A percentile compares a stretch with the other conserved stretches of the same genome.
Evolutionary conservation across 768 basidiomycete species (phyloP).

Genomic region (Agrocybe pediades): DNA sequence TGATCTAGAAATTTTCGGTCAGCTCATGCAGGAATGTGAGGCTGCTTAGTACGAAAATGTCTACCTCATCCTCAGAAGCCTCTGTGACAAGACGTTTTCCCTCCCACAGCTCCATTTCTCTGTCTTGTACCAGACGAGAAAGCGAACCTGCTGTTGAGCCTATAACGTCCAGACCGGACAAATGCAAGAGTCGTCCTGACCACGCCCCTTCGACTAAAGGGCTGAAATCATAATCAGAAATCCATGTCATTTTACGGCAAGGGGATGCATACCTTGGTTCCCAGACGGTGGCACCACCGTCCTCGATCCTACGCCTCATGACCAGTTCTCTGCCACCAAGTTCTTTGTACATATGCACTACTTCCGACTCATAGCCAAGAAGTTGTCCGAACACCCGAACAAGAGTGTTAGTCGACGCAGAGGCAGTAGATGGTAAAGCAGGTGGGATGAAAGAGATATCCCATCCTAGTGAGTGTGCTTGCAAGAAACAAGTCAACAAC

Average conservation of each 20-base stretch:
- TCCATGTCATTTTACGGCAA: not conserved
- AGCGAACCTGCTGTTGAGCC: slow-evolving; percentile 67
- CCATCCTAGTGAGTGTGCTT: slow-evolving; percentile 66
- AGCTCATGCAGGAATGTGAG: not conserved
- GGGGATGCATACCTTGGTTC: slow-evolving; percentile 52
- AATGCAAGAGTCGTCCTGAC: slow-evolving; percentile 57
- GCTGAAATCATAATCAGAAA: slow-evolving; percentile 25
- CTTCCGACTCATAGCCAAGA: slow-evolving; percentile 62
- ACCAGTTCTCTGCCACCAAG: slow-evolving; percentile 65
- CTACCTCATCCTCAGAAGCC: slow-evolving; percentile 44
- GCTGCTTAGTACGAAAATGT: not conserved
- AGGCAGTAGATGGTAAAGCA: slow-evolving; percentile 56
- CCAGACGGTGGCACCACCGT: slow-evolving; percentile 60
- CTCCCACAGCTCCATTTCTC: slow-evolving; percentile 69
- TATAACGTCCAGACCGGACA: slow-evolving; percentile 65
- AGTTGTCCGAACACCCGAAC: slow-evolving; percentile 55
- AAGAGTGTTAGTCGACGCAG: slow-evolving; percentile 60
- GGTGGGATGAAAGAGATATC: slow-evolving; percentile 68
- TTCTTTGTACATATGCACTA: slow-evolving; percentile 69
- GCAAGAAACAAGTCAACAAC: slow-evolving; percentile 57
- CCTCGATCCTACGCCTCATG: slow-evolving; percentile 60
- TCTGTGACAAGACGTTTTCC: slow-evolving; percentile 58
- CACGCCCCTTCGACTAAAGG: slow-evolving; percentile 60
- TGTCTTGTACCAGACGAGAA: slow-evolving; percentile 58
- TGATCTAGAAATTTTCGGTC: slow-evolving; percentile 8